Base-by-base conservation (phyloP, 2,329 filamentous ascomycete genomes). In the Nemania serpens region DNA sequence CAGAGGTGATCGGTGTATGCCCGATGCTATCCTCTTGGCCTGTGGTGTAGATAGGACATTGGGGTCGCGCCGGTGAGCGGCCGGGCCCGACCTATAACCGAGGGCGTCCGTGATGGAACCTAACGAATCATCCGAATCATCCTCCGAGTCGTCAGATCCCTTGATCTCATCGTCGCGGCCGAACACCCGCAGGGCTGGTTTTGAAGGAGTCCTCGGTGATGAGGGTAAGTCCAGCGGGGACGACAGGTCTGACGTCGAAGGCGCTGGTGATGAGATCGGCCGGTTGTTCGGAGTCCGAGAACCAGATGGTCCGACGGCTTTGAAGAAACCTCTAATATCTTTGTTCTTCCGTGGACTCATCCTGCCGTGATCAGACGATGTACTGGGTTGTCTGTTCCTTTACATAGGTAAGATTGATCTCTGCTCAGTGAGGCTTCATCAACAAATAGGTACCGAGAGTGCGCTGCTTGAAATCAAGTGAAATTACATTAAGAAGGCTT, bases 91-190 rank as follows among this genome's bases (percentile, higher is more conserved):
- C 50, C 67, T 69, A 37, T 61, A 69, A 18, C 69, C 67, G 15
- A 83, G 70, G 1, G 88, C 73, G 45, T 83, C 79, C 5, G 83
- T 81, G 13, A 88, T 78, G 29, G 83, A 81, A 60, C 82, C 82
- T 18, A 86, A 69, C 1, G 80, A 82, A 53, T 76, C 79, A 59
- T 84, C 78, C 0, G 88, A 88, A 50, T 84, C 84, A 11, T 83
- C 83, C n/a, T 90, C 89, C 5, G 89, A 89, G 10, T 89, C 88
- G 69, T 93, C 91, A 0, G 91, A 93, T 55, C 85, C 88, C 47
- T 81, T 82, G 42, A 93, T 89, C 57, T 88, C 77, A 12, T 85
- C 75, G 68, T 85, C 79, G 72, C 85, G 78, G 60, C 80, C 76
- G 50, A 76, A 64, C 60, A 66, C 41, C 52, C 69, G 70, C 45